Evolutionary conservation across 2,329 filamentous ascomycete genomes (phyloP).

Genomic region (Diplodia intermedia): DNA sequence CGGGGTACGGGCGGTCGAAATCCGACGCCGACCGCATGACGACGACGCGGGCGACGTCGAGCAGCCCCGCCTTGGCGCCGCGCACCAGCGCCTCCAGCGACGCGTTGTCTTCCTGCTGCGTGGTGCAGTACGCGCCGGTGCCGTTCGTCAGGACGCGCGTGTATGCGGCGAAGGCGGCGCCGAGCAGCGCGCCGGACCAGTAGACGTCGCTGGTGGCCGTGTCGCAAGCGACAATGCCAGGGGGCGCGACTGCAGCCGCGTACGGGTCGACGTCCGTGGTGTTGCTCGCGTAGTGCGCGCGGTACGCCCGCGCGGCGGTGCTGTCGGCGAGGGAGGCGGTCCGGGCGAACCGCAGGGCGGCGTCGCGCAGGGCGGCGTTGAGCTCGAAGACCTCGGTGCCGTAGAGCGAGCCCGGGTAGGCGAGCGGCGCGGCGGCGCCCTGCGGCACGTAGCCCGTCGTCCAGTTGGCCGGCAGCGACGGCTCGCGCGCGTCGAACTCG

Average conservation of each 20-base stretch:
- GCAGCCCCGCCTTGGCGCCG: slow-evolving; percentile 38
- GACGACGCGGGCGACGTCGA: slow-evolving; percentile 47
- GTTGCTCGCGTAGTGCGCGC: slow-evolving; percentile 44
- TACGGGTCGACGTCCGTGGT: slow-evolving; percentile 33
- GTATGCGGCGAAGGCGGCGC: slow-evolving; percentile 42
- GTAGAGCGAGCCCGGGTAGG: slow-evolving; percentile 48
- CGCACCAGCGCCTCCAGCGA: slow-evolving; percentile 45
- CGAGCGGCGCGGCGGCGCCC: slow-evolving; percentile 60
- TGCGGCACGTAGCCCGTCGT: slow-evolving; percentile 73
- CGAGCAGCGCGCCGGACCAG: slow-evolving; percentile 41
- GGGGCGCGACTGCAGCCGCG: slow-evolving; percentile 38
- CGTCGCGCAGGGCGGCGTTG: slow-evolving; percentile 47
- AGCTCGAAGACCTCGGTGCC: slow-evolving; percentile 54
- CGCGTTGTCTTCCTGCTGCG: slow-evolving; percentile 48
- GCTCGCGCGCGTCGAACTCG: slow-evolving; percentile 74
- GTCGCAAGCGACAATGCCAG: slow-evolving; percentile 44
- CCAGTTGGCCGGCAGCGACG: slow-evolving; percentile 63
- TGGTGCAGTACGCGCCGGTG: slow-evolving; percentile 46
- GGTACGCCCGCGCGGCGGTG: slow-evolving; percentile 46
- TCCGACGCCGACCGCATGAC: slow-evolving; percentile 62
- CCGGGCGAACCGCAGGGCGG: too few species aligned
- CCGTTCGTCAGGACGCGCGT: slow-evolving; percentile 46
- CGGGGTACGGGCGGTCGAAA: slow-evolving; percentile 72
- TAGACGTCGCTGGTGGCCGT: slow-evolving; percentile 43
- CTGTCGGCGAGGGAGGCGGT: slow-evolving; percentile 49